phyloP scores from a whole-genome alignment of 1,139 yeast genomes.

The Pichia sp. region DNA sequence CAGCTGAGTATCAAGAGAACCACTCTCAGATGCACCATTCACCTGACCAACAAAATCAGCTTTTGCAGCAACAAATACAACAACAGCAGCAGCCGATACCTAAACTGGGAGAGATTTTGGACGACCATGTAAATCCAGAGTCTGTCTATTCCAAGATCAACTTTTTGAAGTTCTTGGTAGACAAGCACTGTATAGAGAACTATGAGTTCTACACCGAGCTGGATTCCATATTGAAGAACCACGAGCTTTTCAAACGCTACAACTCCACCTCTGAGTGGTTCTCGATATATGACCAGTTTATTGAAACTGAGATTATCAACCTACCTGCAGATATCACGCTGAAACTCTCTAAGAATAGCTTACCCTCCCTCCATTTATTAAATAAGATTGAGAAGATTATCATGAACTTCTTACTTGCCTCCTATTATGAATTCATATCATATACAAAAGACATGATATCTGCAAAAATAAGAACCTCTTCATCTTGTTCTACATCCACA shows the following conservation, averaged over 20 bases:
- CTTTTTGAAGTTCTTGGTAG: conserved; percentile 27
- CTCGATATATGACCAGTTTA: conserved; percentile 24
- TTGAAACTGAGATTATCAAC: conserved; percentile 29
- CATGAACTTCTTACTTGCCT: conserved; percentile 25
- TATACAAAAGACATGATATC: conserved; percentile 4
- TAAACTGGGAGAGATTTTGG: conserved; percentile 23
- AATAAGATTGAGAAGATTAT: conserved; percentile 22
- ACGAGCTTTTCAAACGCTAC: conserved; percentile 4
- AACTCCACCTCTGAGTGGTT: conserved; percentile 23
- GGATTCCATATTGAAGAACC: conserved; percentile 16
- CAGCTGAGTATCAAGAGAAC: neutral
- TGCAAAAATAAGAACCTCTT: neutral
- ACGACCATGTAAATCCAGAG: conserved; percentile 21
- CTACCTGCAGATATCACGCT: conserved; percentile 28
- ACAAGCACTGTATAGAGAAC: conserved; percentile 32
- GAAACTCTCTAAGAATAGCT: conserved; percentile 13
- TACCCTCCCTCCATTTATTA: conserved; percentile 23
- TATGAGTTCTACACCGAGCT: conserved; percentile 30
- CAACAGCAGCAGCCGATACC: conserved; percentile 18
- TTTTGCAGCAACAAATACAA: neutral
- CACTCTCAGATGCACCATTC: neutral
- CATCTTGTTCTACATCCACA: conserved; percentile 16
- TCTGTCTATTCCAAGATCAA: conserved; percentile 22
- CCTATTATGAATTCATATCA: conserved; percentile 29
- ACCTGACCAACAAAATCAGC: neutral